Evolutionary conservation across 2,329 filamentous ascomycete genomes (phyloP).

Genomic region (Alternaria sp.): DNA sequence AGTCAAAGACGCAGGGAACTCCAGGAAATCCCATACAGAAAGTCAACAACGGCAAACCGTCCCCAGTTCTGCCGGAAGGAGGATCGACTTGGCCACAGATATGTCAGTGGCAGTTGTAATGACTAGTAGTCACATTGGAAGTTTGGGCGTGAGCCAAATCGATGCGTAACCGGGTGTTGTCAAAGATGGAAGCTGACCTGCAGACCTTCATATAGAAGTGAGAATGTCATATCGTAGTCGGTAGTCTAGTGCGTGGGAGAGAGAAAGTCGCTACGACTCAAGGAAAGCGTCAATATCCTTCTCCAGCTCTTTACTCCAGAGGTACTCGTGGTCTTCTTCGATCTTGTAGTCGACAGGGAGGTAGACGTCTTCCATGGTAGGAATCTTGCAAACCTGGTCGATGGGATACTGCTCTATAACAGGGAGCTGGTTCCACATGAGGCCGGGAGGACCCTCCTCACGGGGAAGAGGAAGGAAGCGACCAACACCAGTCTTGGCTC

Average conservation of each 20-base stretch:
- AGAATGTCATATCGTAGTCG: not conserved
- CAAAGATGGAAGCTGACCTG: not conserved
- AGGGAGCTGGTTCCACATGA: slow-evolving; percentile 54
- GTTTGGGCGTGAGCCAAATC: slow-evolving; percentile 17
- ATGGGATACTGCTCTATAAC: slow-evolving; percentile 50
- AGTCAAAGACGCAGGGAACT: not conserved
- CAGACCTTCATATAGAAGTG: not conserved
- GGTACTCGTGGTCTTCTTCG: slow-evolving; percentile 36
- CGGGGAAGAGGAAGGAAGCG: slow-evolving; percentile 56
- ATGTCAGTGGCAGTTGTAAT: slow-evolving; percentile 9
- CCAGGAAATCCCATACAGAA: not conserved
- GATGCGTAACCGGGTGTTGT: slow-evolving; percentile 17
- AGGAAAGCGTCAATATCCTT: slow-evolving; percentile 38
- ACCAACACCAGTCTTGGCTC: slow-evolving; percentile 54
- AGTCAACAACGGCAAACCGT: slow-evolving; percentile 6
- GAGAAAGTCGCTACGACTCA: slow-evolving; percentile 18
- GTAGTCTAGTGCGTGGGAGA: not conserved
- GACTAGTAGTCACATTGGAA: slow-evolving; percentile 14
- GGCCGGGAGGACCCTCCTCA: slow-evolving; percentile 49
- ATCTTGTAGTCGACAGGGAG: slow-evolving; percentile 49
- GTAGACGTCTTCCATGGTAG: slow-evolving; percentile 49
- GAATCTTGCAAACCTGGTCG: slow-evolving; percentile 49
- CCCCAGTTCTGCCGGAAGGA: not conserved
- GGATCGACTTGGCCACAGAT: slow-evolving; percentile 2
- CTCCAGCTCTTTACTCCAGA: slow-evolving; percentile 38